Evolutionary conservation across 2,329 filamentous ascomycete genomes (phyloP), one percentile per base, ranked within the genome.

Genomic region (Diaporthe sp.): DNA sequence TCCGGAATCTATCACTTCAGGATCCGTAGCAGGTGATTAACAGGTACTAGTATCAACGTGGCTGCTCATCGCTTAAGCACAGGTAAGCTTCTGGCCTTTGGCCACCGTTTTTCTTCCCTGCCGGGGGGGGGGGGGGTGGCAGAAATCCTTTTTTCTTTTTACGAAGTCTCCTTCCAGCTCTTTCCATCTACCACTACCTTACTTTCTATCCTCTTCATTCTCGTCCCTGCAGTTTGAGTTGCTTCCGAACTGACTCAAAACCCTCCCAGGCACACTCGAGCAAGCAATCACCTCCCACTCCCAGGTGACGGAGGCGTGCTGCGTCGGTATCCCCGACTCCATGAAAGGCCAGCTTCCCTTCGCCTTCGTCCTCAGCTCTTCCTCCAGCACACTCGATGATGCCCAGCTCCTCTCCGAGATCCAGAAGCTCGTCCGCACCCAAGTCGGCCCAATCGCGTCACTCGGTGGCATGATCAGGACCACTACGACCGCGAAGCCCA

Each of bases 281-380:
- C 95, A 98, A 87, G 96, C 94, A 72, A 94, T 98, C 76, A 93
- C 95, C 17, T 92, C 92, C 0, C 95, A 98, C 81, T 92, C 94
- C 0, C 86, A 88, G 4, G 92, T 98, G 71, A 94, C 93, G 42
- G 96, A 98, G 87, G 94, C 93, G 72, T 95, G 94, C 79, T 94
- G 98, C 1, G 92, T 98, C 39, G 93, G 94, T 57, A 93, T 98
- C 74, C 95, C 96, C 0, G 96, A 98, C 81, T 84, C 91, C 0
- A 87, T 98, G 58, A 98, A 98, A 83, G 96, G 96, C 25, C 95
- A 98, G 80, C 89, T 98, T 8, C 96, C 96, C 0, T 98, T 98
- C 81, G 96, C 95, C 13, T 98, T 98, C 82, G 88, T 98, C 79
- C 73, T 73, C 20, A 76, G 73, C 13, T 63, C 75, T 4, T 93